A percentile compares a stretch with the other conserved stretches of the same genome.
Evolutionary conservation across 2,329 filamentous ascomycete genomes (phyloP).

Genomic region (Diaporthe helianthi): DNA sequence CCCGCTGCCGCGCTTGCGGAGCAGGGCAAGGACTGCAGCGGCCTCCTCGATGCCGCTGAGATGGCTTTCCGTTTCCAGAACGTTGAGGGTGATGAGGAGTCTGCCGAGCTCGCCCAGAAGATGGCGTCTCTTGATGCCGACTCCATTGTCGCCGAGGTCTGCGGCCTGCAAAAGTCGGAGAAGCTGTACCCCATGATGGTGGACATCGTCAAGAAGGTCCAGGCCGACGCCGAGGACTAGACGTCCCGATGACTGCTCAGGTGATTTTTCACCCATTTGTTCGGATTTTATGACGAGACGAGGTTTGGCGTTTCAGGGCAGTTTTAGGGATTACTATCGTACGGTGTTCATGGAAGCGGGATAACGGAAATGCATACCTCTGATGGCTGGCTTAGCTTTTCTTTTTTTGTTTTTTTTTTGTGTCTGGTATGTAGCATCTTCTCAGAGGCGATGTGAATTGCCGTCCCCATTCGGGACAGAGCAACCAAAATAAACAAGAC

Average conservation of each 20-base stretch:
- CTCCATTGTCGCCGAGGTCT: slow-evolving; percentile 80
- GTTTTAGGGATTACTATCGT: slow-evolving; percentile 18
- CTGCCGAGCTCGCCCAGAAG: slow-evolving; percentile 82
- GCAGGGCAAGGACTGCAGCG: slow-evolving; percentile 73
- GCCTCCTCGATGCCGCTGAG: slow-evolving; percentile 83
- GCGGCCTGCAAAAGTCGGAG: slow-evolving; percentile 78
- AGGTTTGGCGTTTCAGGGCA: slow-evolving; percentile 25
- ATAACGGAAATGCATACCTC: slow-evolving; percentile 33
- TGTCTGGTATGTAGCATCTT: slow-evolving; percentile 10
- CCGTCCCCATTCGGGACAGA: slow-evolving; percentile 12
- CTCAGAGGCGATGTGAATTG: background rate
- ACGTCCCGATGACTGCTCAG: background rate
- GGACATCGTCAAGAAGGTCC: slow-evolving; percentile 82
- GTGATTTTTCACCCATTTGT: slow-evolving; percentile 4
- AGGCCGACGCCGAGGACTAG: slow-evolving; percentile 58
- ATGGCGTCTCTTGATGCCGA: slow-evolving; percentile 71
- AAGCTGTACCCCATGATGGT: slow-evolving; percentile 80
- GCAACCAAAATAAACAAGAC: background rate
- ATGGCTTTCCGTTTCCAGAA: slow-evolving; percentile 96
- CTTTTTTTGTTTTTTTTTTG: background rate
- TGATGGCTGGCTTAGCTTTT: slow-evolving; percentile 23
- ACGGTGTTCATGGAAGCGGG: slow-evolving; percentile 32
- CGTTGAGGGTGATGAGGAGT: slow-evolving; percentile 90
- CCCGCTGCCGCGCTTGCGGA: slow-evolving; percentile 91
- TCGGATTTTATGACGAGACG: slow-evolving; percentile 29